Evolutionary conservation across 148 eudicot genomes (phyloP).

Genomic region (Simmondsia chinensis): DNA sequence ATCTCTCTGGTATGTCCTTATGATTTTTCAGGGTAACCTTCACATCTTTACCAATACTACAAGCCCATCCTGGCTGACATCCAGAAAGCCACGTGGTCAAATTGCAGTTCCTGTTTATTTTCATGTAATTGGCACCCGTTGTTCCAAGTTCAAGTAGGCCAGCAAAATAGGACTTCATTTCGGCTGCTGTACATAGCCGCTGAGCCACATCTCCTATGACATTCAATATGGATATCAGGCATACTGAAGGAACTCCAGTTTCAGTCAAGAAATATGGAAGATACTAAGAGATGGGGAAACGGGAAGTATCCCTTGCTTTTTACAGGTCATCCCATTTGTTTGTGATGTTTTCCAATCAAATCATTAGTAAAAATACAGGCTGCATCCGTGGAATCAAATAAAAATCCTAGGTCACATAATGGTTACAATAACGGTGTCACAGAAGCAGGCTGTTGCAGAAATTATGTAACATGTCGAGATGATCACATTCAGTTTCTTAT

Average conservation of each 20-base stretch:
- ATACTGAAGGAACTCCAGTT: no score
- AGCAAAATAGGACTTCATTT: constrained; percentile 40
- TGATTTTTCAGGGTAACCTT: constrained; percentile 36
- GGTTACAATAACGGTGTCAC: no score
- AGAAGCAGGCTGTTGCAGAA: no score
- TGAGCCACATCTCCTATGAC: constrained; percentile 44
- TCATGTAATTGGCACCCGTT: constrained; percentile 22
- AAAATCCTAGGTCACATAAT: no score
- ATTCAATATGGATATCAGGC: neutral
- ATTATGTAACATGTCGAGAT: no score
- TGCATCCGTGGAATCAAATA: no score
- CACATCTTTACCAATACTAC: constrained; percentile 32
- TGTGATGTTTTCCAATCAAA: no score
- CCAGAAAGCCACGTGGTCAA: constrained; percentile 62
- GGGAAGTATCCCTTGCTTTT: no score
- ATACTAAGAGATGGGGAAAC: neutral
- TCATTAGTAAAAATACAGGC: no score
- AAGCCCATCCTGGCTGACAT: constrained; percentile 98
- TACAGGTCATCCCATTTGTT: no score
- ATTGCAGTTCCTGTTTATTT: constrained; percentile 67
- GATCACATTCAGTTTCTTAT: no score
- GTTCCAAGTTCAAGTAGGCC: constrained; percentile 29
- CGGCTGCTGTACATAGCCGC: constrained; percentile 73
- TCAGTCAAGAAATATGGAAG: neutral
- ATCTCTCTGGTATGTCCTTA: constrained; percentile 51